Evolutionary conservation across 306 rosid genomes (phyloP), one percentile per base, ranked within the genome.

Genomic region (Cucumis hystrix): DNA sequence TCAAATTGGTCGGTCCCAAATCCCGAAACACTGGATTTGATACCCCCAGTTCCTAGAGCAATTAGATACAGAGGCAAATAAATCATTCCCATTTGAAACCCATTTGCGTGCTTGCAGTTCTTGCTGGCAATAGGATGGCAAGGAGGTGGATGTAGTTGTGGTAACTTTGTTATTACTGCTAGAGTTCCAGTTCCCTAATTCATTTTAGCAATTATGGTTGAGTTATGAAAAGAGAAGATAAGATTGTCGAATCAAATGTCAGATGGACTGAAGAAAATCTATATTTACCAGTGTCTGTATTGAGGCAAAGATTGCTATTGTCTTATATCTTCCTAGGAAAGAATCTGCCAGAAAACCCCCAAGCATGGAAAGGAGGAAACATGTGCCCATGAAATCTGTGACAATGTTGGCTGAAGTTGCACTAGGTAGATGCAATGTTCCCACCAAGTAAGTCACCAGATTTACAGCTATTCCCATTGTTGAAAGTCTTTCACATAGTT

Each of bases 291-390:
- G 84, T 49, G 90, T 60, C 74, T 94, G 93, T 75, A 92, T 81
- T n/a, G 89, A 57, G 45, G 98, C 82, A 75, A 90, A 94, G 75
- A 94, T 84, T 59, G 86, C 92, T 55, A 92, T 92, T 15, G 98
- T 94, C 72, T 81, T 87, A 75, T 78, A 92, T 89, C 97, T 89
- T 18, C 96, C 97, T 41, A 94, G 97, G 84, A 89, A 94, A 79
- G 98, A 85, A 80, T 94, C 98, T 8, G 98, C 98, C 1, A 94
- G 83, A 81, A 94, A 92, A 74, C 98, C 98, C 51, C 97, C 98
- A 63, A 94, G 91, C 93, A 94, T 81, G 77, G 93, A 92, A 7
- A 92, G 83, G 61, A 94, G 90, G 78, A 94, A 94, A 58, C 93
- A 85, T 10, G 98, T 89, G 47, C 97, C 98, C 90, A 83, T 74